These are phyloP conservation scores for Candida chilensis DNA, from an alignment of 805 yeast genomes.

Conservation along the genomic window DNA sequence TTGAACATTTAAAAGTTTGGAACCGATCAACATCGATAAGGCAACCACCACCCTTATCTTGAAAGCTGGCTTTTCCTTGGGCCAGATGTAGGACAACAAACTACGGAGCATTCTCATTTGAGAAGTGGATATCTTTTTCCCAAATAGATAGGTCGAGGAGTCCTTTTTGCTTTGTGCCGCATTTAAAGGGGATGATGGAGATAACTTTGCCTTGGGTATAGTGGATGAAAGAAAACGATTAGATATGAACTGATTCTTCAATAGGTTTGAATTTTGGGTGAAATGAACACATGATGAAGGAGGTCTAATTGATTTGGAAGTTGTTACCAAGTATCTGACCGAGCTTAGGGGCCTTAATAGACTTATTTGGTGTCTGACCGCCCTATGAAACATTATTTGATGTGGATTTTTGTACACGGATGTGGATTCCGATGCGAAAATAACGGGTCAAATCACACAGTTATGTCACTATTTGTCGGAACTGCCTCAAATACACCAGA, in stretches of 20 bases:
- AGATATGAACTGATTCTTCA: background rate
- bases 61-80: conserved; percentile 56
- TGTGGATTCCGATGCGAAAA: too few relatives aligned
- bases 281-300: background rate
- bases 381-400: too few relatives aligned
- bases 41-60: conserved; percentile 74
- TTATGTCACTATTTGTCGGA: too few relatives aligned
- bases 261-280: background rate
- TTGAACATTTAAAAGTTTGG: conserved; percentile 86
- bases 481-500: too few relatives aligned
- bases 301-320: background rate
- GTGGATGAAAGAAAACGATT: conserved; percentile 1
- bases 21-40: conserved; percentile 58
- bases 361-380: too few relatives aligned
- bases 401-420: too few relatives aligned
- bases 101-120: conserved; percentile 53
- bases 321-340: too few relatives aligned
- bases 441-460: too few relatives aligned
- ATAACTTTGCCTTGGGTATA: background rate
- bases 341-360: too few relatives aligned
- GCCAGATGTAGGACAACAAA: conserved; percentile 72
- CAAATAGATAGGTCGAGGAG: conserved; percentile 12
- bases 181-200: background rate
- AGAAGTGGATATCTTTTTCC: conserved; percentile 22
- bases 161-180: conserved; percentile 3